These are phyloP conservation scores for Linum lewisii DNA, from an alignment of 345 rosid genomes.

Conservation along the genomic window DNA sequence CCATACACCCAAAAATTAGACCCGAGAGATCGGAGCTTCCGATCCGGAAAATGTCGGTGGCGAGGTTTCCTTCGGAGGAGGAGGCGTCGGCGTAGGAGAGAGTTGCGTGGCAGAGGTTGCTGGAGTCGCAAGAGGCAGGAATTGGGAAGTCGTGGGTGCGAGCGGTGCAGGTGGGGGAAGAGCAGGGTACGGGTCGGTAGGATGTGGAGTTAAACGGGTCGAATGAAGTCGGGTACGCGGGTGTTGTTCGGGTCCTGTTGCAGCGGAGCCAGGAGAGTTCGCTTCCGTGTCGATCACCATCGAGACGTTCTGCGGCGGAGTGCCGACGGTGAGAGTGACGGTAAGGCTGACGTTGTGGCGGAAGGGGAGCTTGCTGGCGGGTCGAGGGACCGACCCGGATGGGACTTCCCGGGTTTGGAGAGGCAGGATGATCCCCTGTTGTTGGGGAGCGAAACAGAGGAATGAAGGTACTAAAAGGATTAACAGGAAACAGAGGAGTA, in stretches of 20 bases:
- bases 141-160: slow-evolving; percentile 37
- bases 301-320: slow-evolving; percentile 51
- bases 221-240: slow-evolving; percentile 27
- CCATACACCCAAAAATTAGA: slow-evolving; percentile 63
- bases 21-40: slow-evolving; percentile 33
- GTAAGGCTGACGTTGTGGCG: slow-evolving; percentile 52
- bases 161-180: slow-evolving; percentile 36
- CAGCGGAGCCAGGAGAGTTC: slow-evolving; percentile 76
- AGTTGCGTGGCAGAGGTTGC: slow-evolving; percentile 38
- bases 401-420: slow-evolving; percentile 42
- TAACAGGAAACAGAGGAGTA: slow-evolving; percentile 15
- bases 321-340: slow-evolving; percentile 48
- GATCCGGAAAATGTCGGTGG: slow-evolving; percentile 34
- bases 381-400: slow-evolving; percentile 28
- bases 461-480: neutral
- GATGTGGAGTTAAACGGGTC: slow-evolving; percentile 35
- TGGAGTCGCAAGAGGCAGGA: slow-evolving; percentile 42
- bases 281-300: slow-evolving; percentile 75
- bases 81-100: slow-evolving; percentile 51
- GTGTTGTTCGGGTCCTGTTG: slow-evolving; percentile 14
- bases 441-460: slow-evolving; percentile 13
- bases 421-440: slow-evolving; percentile 40
- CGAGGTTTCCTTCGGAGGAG: slow-evolving; percentile 54
- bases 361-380: slow-evolving; percentile 34
- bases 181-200: slow-evolving; percentile 37